Conservation (phyloP, 441 rosid species). For the Metrosideros polymorpha region DNA sequence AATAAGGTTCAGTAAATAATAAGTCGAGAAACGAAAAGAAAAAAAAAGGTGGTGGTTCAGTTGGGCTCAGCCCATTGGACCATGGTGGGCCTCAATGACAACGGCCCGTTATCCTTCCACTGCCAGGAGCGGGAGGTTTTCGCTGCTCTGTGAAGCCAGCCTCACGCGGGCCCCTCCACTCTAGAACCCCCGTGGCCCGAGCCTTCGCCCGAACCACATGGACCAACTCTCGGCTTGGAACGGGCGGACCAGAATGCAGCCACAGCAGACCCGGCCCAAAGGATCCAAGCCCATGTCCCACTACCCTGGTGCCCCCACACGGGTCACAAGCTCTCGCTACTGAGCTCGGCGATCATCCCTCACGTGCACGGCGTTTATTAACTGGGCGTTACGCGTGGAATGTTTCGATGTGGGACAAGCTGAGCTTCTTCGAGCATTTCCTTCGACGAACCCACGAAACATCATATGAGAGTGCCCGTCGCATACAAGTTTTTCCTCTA, state of each 20-base stretch:
- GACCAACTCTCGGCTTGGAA: not conserved
- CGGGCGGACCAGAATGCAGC: not conserved
- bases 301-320: not conserved
- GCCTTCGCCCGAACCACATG: not conserved
- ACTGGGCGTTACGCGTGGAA: too few species aligned
- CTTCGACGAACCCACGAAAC: not conserved
- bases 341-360: accelerated
- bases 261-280: accelerated
- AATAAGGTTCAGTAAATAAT: too few species aligned
- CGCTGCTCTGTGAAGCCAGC: not conserved
- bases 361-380: accelerated
- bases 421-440: not conserved
- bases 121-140: not conserved
- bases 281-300: accelerated
- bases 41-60: not conserved
- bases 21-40: too few species aligned
- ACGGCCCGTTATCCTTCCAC: not conserved
- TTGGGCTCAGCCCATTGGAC: not conserved
- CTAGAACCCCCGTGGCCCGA: not conserved
- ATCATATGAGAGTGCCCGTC: not conserved
- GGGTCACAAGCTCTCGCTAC: not conserved
- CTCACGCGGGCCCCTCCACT: not conserved
- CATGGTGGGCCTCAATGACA: not conserved
- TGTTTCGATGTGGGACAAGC: not conserved
- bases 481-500: not conserved